Evolutionary conservation across 768 basidiomycete species (phyloP).

Genomic region (Lentinula sp.): DNA sequence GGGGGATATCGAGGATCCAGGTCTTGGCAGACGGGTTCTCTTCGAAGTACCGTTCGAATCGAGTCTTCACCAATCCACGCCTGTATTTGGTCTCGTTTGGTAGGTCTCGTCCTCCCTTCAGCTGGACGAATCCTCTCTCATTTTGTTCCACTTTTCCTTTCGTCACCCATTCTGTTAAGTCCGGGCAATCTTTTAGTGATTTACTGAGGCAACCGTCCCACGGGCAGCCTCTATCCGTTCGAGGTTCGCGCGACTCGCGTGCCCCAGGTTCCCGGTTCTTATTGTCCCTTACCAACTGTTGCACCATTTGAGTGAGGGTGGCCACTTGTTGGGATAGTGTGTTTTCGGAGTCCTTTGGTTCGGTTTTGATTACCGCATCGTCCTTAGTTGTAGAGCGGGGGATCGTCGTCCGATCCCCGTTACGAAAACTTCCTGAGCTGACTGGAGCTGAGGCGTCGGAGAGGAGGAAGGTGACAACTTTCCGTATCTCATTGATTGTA

Average conservation of each 20-base stretch:
- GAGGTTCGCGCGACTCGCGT: neutral
- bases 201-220: neutral
- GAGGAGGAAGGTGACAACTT: too few relatives aligned
- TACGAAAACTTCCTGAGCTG: too few relatives aligned
- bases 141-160: neutral
- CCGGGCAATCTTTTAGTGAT: neutral
- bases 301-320: neutral
- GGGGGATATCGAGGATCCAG: neutral
- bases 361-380: neutral
- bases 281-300: neutral
- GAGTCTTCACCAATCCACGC: neutral
- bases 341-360: neutral
- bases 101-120: neutral
- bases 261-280: neutral
- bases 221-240: neutral
- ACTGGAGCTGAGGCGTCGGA: too few relatives aligned
- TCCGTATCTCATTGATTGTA: too few relatives aligned
- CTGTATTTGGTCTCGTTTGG: neutral
- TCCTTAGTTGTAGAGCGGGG: too few relatives aligned
- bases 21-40: neutral
- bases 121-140: neutral
- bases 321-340: neutral
- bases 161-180: neutral
- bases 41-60: neutral
- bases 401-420: too few relatives aligned